Percentiles rank a stretch among this genome's conserved stretches.
Evolutionary conservation across 805 yeast species (phyloP).

Genomic region (Brettanomyces naardenensis): DNA sequence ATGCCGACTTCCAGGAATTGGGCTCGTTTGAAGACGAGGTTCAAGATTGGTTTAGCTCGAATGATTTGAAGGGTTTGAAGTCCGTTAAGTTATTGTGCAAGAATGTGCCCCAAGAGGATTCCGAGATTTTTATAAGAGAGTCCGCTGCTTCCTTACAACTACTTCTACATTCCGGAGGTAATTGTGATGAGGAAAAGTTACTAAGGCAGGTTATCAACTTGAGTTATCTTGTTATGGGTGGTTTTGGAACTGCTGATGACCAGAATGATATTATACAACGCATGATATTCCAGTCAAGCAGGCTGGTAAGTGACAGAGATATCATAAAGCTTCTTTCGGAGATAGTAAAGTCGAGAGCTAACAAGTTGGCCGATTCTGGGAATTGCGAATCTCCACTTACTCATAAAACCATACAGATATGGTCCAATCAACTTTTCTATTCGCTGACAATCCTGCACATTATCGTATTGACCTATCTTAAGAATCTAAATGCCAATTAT

Average conservation of each 20-base stretch:
- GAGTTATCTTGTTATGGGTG: constrained; percentile 8
- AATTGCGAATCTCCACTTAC: constrained; percentile 12
- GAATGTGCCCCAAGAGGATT: too few relatives aligned
- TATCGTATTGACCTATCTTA: constrained; percentile 9
- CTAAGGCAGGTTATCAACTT: constrained; percentile 1
- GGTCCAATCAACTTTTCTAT: constrained; percentile 23
- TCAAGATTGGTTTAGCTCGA: constrained; percentile 30
- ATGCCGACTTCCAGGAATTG: constrained; percentile 33
- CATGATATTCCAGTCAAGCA: constrained; percentile 18
- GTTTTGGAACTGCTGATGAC: constrained; percentile 4
- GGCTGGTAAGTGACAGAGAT: constrained; percentile 12
- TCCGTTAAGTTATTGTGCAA: constrained; percentile 9
- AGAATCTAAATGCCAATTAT: constrained; percentile 7
- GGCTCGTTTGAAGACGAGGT: constrained; percentile 31
- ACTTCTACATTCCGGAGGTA: not conserved
- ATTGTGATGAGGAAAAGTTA: constrained; percentile 3
- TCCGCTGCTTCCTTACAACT: not conserved
- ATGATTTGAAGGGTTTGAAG: constrained; percentile 21
- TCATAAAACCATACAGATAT: constrained; percentile 6
- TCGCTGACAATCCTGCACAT: constrained; percentile 22
- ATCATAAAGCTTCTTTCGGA: constrained; percentile 9
- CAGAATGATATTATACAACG: constrained; percentile 15
- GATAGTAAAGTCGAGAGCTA: constrained; percentile 6
- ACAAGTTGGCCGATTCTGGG: constrained; percentile 13
- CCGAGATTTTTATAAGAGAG: too few relatives aligned